Evolutionary conservation across 2,329 filamentous ascomycete genomes (phyloP).

Genomic region (Aureobasidium sp.): DNA sequence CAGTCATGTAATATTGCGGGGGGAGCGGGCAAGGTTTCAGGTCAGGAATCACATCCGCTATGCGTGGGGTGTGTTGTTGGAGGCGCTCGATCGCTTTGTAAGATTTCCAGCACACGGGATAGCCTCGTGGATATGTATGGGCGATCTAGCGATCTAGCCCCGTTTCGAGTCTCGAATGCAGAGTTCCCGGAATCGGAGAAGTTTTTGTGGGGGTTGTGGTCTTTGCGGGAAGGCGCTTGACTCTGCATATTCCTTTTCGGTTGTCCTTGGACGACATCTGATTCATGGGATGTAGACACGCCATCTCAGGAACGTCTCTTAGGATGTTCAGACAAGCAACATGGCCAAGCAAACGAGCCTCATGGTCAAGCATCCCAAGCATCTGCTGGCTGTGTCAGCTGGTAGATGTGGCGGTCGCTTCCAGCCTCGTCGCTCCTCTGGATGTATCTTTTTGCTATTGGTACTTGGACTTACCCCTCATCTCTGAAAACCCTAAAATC

Average conservation of each 20-base stretch:
- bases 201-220: neutral
- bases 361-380: neutral
- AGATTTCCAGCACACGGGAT: neutral
- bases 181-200: neutral
- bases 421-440: neutral
- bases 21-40: too few species aligned
- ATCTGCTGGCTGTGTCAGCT: neutral
- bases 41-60: neutral
- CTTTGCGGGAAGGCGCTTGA: neutral
- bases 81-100: neutral
- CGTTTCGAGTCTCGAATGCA: too few species aligned
- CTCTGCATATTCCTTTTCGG: neutral
- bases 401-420: neutral
- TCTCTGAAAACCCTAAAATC: neutral
- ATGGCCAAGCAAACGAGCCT: neutral
- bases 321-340: neutral
- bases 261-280: neutral
- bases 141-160: neutral
- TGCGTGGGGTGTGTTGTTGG: neutral
- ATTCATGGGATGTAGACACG: neutral
- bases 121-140: neutral
- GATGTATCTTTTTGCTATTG: neutral
- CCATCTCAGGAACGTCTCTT: neutral
- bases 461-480: slow-evolving; percentile 2
- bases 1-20: too few species aligned